These are phyloP conservation scores for Cephaloascus fragrans DNA, from an alignment of 805 yeast species.

Conservation along the genomic window DNA sequence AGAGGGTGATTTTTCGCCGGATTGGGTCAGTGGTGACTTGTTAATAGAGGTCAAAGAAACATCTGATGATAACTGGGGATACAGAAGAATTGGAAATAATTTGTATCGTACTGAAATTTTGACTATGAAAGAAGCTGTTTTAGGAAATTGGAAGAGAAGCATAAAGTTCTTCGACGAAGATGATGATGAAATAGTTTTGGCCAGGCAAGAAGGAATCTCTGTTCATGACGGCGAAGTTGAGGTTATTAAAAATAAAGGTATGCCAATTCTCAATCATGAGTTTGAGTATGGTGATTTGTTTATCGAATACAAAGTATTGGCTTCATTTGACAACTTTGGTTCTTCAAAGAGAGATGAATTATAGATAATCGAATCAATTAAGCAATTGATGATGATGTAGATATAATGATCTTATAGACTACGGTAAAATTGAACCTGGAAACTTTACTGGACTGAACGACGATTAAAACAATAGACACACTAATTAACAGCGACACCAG, in stretches of 20 bases:
- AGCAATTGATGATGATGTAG: no score
- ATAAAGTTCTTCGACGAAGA: conserved; percentile 60
- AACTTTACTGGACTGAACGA: no score
- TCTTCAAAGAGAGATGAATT: conserved; percentile 1
- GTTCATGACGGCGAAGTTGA: conserved; percentile 68
- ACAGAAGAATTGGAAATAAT: conserved; percentile 65
- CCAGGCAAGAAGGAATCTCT: conserved; percentile 40
- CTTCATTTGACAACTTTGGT: conserved; percentile 28
- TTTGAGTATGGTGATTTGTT: conserved; percentile 40
- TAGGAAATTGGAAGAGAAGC: conserved; percentile 73
- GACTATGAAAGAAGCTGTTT: conserved; percentile 57
- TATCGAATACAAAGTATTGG: conserved; percentile 46
- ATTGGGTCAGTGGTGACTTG: conserved; percentile 74
- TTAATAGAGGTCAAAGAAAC: conserved; percentile 52
- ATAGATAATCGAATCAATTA: neutral
- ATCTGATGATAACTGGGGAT: conserved; percentile 59
- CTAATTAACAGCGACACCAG: conserved; percentile 1
- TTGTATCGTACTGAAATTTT: conserved; percentile 77
- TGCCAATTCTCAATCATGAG: conserved; percentile 54
- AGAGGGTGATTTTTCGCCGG: conserved; percentile 81
- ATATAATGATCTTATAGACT: no score
- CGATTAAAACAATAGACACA: no score
- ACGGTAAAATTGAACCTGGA: no score
- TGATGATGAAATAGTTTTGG: conserved; percentile 31
- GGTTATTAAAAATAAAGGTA: conserved; percentile 63